Base-by-base conservation (phyloP, 257 asterid species). In the Rehmannia glutinosa region DNA sequence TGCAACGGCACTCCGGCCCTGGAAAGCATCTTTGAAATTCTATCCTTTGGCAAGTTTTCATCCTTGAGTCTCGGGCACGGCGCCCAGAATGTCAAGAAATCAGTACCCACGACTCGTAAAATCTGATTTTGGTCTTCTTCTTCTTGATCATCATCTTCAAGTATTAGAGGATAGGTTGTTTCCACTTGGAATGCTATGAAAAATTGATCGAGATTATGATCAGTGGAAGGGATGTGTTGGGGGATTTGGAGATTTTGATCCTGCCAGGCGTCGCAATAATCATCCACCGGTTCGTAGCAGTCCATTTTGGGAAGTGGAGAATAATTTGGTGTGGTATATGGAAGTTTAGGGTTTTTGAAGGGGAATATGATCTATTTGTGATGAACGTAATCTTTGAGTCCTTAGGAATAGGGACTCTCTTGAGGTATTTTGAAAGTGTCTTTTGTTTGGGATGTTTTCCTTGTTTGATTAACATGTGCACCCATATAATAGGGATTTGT, bases 1-100 rank as follows among this genome's bases (percentile, higher is more conserved):
- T 74, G 69, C 45, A 49, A 2, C 1, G 81, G 75, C 30, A 74
- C 64, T 25, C 73, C 68, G 15, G 54, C 24, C 8, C 16, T 49
- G 0, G 78, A 11, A 7, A 81, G 82, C 47, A 71, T 66, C 6
- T 19, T 8, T 3, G 78, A 63, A 33, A 74, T 64, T 1, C 24
- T 23, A 4, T 27, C 38, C 33, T 45, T 28, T 0, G 70, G 30
- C 35, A 77, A 42, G 69, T 54, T 75, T 16, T 57, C 38, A 2
- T 13, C 30, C 6, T 55, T 13, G 2, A 38, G 11, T 25, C 64
- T 52, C 28, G 43, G 64, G 30, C 83, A 74, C 0, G 73, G 65
- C 11, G 36, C 72, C 82, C 80, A 77, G 17, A 81, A 71, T 1
- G 50, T 12, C 3, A 41, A 21, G 9, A 12, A 6, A 6, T 64